A percentile compares a stretch with the other conserved stretches of the same genome.
Evolutionary conservation across 805 yeast species (phyloP).

Genomic region (Peterozyma toletana): DNA sequence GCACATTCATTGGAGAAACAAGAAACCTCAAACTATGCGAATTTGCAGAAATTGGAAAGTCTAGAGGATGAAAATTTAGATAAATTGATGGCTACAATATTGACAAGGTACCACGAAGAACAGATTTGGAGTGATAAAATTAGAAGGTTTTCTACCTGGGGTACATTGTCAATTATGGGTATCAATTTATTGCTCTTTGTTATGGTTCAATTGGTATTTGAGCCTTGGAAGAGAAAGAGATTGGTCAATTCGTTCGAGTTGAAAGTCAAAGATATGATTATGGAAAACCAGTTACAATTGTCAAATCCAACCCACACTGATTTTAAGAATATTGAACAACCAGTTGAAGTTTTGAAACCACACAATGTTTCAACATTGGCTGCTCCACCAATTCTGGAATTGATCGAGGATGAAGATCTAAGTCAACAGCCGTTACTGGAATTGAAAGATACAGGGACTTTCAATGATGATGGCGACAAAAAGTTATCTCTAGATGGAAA

Average conservation of each 20-base stretch:
- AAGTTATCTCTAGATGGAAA: no score
- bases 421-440: no score
- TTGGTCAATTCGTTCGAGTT: slow-evolving; percentile 79
- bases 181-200: slow-evolving; percentile 73
- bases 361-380: no score
- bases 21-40: slow-evolving; percentile 43
- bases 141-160: slow-evolving; percentile 93
- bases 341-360: no score
- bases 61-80: slow-evolving; percentile 64
- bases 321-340: no score
- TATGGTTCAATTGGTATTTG: slow-evolving; percentile 78
- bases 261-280: slow-evolving; percentile 48
- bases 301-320: no score
- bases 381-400: no score
- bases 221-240: slow-evolving; percentile 88
- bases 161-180: slow-evolving; percentile 86
- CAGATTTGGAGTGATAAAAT: slow-evolving; percentile 98
- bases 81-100: slow-evolving; percentile 64
- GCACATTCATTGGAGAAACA: slow-evolving; percentile 68
- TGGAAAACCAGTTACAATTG: no score
- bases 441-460: no score
- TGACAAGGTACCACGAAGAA: slow-evolving; percentile 91
- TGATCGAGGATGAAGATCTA: no score
- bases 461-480: no score
- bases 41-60: slow-evolving; percentile 47